Percentiles rank a stretch among this genome's conserved stretches.
phyloP scores from a whole-genome alignment of 768 basidiomycete genomes.

The Lepiota venenata region DNA sequence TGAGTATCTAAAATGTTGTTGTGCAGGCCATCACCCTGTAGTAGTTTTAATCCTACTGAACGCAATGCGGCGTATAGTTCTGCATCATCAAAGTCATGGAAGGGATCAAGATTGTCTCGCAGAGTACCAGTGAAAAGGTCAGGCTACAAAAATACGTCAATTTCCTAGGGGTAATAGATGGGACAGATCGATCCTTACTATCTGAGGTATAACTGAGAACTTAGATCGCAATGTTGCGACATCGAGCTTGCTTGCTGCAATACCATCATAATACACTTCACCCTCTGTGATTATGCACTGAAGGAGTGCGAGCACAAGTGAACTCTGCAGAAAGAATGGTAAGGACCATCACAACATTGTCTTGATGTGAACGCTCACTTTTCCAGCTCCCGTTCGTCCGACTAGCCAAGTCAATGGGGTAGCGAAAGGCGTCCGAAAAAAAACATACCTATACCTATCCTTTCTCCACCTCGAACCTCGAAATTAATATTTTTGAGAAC shows the following conservation, averaged over 20 bases:
- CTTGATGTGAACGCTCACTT: slow-evolving; percentile 23
- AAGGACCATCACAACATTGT: background rate
- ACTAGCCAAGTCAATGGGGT: slow-evolving; percentile 21
- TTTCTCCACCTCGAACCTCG: slow-evolving; percentile 48
- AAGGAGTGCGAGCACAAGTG: slow-evolving; percentile 53
- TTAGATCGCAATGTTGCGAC: slow-evolving; percentile 52
- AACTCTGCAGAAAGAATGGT: slow-evolving; percentile 34
- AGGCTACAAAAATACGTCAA: slow-evolving; percentile 24
- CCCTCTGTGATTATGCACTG: slow-evolving; percentile 58
- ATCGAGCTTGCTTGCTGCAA: slow-evolving; percentile 45
- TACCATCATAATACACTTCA: slow-evolving; percentile 51
- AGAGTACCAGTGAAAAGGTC: slow-evolving; percentile 60
- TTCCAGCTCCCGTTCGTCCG: slow-evolving; percentile 44
- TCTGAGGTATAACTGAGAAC: slow-evolving; percentile 59
- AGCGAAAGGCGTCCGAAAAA: slow-evolving; percentile 9
- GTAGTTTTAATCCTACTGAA: slow-evolving; percentile 37
- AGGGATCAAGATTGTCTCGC: slow-evolving; percentile 67
- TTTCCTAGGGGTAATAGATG: background rate
- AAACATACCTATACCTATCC: slow-evolving; percentile 41
- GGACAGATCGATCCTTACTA: slow-evolving; percentile 23
- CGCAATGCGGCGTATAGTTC: slow-evolving; percentile 35
- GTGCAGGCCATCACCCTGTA: slow-evolving; percentile 45
- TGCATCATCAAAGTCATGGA: slow-evolving; percentile 53
- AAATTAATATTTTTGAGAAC: slow-evolving; percentile 57
- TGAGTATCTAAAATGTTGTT: slow-evolving; percentile 42